Base-by-base conservation (phyloP, 2,329 filamentous ascomycete species). In the Colletotrichum zoysiae region DNA sequence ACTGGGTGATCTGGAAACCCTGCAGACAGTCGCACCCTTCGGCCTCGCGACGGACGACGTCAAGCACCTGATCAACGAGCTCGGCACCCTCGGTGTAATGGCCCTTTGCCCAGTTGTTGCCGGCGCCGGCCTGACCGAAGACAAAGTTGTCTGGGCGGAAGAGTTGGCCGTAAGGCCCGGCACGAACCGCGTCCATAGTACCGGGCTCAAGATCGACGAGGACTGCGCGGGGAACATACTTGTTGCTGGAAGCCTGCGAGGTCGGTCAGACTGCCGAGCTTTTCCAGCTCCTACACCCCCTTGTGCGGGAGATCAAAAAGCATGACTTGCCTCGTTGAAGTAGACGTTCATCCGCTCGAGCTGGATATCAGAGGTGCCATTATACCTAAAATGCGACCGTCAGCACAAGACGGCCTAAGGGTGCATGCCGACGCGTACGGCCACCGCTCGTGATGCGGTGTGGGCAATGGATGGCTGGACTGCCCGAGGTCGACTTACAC, bases 71-170 rank as follows among this genome's bases (percentile, higher is more conserved):
- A 89, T 99, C 96, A 78, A 99, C 96, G 76, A 98, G 91, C 89
- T 99, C 96, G 78, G 96, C 96, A 91, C 96, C 96, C 89, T 99
- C 96, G 77, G 96, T 99, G 91, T 99, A 99, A 86, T 99, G 96
- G 88, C 96, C 96, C 92, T 98, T 99, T 86, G 96, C 96, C 96
- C 96, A 99, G 92, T 98, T 98, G 94, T 99, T 99, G 87, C 96
- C 96, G 84, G 96, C 96, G 90, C 96, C 95, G 80, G 96, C 98
- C 89, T 98, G 96, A 80, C 96, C 96, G 86, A 98, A 98, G 83
- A 98, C 95, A 87, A 98, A 98, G 93, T 98, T 99, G 89, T 99
- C 96, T 83, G 96, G 96, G 77, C 96, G 95, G 95, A 99, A 98
- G 78, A 99, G 95, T 89, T 98, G 93, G 79, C 96, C 96, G 84